A percentile compares a stretch with the other conserved stretches of the same genome.
Evolutionary conservation across 2,329 filamentous ascomycete species (phyloP).

Genomic region (Nannizziopsis barbatae): DNA sequence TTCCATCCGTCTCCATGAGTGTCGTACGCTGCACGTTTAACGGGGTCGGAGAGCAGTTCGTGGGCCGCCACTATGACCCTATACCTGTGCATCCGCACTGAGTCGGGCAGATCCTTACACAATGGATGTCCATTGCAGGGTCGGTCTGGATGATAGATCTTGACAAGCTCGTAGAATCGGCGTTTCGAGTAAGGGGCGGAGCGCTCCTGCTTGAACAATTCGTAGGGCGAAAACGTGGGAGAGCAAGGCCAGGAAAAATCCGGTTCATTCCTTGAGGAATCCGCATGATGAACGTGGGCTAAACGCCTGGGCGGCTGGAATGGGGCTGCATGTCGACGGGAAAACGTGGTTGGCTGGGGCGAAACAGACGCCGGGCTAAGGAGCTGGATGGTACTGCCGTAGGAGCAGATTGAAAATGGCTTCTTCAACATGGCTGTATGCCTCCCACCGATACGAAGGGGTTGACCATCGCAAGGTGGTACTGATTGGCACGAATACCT

Average conservation of each 20-base stretch:
- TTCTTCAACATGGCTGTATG: conserved; percentile 41
- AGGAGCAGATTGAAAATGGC: conserved; percentile 29
- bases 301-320: conserved; percentile 24
- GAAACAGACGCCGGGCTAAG: conserved; percentile 20
- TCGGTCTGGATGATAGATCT: conserved; percentile 87
- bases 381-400: conserved; percentile 30
- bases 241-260: conserved; percentile 36
- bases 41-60: conserved; percentile 70
- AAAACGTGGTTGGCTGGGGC: conserved; percentile 21
- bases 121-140: conserved; percentile 35
- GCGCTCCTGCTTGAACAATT: conserved; percentile 59
- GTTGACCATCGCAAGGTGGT: neutral
- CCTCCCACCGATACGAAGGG: conserved; percentile 10
- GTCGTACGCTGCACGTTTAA: conserved; percentile 73
- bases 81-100: conserved; percentile 73
- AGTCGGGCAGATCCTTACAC: conserved; percentile 43
- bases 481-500: neutral
- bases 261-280: conserved; percentile 22
- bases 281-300: conserved; percentile 26
- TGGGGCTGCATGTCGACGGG: conserved; percentile 13
- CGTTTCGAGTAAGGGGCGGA: conserved; percentile 66
- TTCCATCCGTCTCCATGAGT: conserved; percentile 70
- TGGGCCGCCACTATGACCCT: conserved; percentile 79
- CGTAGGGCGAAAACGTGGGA: conserved; percentile 60
- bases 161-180: conserved; percentile 82